Conservation (phyloP, 257 asterid species). For the Coffea eugenioides region DNA sequence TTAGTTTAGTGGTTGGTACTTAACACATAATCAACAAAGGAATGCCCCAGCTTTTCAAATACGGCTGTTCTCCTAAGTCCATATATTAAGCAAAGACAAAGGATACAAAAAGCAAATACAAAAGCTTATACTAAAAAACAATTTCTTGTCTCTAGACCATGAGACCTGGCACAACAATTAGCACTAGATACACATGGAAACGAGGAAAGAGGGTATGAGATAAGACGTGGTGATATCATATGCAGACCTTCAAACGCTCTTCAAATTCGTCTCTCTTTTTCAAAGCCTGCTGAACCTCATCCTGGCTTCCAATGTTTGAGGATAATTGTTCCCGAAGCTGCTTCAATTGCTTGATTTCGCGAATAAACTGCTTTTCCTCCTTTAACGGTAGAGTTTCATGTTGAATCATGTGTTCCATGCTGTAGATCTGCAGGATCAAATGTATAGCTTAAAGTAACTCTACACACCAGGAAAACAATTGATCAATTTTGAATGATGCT, state of each 20-base stretch:
- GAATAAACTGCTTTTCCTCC: slow-evolving; percentile 80
- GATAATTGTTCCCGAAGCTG: slow-evolving; percentile 85
- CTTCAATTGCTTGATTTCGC: slow-evolving; percentile 88
- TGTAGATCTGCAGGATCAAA: slow-evolving; percentile 49
- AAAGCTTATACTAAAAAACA: neutral
- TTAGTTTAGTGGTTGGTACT: slow-evolving; percentile 1
- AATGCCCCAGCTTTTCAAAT: neutral
- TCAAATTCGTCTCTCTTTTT: slow-evolving; percentile 73
- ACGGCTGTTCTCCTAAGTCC: neutral
- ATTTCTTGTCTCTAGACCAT: neutral
- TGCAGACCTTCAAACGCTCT: slow-evolving; percentile 71
- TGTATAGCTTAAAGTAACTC: neutral
- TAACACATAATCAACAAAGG: neutral
- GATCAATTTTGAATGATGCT: neutral
- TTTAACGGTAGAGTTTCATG: slow-evolving; percentile 85
- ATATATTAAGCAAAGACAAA: neutral
- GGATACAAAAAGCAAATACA: neutral
- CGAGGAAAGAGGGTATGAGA: neutral
- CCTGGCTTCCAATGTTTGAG: slow-evolving; percentile 75
- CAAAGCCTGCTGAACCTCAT: slow-evolving; percentile 84
- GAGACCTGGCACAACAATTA: neutral
- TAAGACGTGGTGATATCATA: neutral
- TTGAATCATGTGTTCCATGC: slow-evolving; percentile 69
- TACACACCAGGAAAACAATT: neutral
- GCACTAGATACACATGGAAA: neutral